phyloP scores from a whole-genome alignment of 495 filamentous ascomycete species.

The Talaromyces nanjingensis region DNA sequence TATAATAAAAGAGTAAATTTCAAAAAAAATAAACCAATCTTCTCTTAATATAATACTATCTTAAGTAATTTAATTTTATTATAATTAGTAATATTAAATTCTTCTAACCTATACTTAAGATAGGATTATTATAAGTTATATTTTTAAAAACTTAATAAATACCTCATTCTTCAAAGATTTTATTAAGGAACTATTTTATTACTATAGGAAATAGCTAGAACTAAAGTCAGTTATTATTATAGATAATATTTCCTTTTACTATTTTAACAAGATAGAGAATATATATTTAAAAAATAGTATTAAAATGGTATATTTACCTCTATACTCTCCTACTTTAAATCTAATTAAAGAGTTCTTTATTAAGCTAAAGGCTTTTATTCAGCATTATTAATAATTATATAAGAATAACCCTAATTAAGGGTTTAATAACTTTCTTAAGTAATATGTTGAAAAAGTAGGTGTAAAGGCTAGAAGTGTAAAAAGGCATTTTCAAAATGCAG shows the following conservation, averaged over 20 bases:
- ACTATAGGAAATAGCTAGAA: constrained; percentile 30
- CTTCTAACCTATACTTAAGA: constrained; percentile 33
- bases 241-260: constrained; percentile 39
- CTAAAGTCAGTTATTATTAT: constrained; percentile 37
- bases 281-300: constrained; percentile 30
- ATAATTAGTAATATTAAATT: constrained; percentile 28
- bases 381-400: constrained; percentile 16
- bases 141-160: constrained; percentile 34
- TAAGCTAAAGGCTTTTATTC: constrained; percentile 19
- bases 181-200: constrained; percentile 31
- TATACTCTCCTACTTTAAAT: constrained; percentile 24
- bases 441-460: constrained; percentile 19
- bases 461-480: neutral
- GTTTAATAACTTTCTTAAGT: constrained; percentile 20
- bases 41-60: constrained; percentile 23
- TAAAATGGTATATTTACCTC: constrained; percentile 23
- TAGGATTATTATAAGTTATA: constrained; percentile 24
- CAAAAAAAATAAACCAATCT: constrained; percentile 25
- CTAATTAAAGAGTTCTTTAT: constrained; percentile 25
- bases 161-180: constrained; percentile 32
- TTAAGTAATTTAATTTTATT: constrained; percentile 25
- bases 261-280: constrained; percentile 23
- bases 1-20: constrained; percentile 25
- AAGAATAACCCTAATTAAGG: constrained; percentile 29
- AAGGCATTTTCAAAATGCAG: too few species aligned